Base-by-base conservation (phyloP, 768 basidiomycete genomes). In the Lyophyllum shimeji region DNA sequence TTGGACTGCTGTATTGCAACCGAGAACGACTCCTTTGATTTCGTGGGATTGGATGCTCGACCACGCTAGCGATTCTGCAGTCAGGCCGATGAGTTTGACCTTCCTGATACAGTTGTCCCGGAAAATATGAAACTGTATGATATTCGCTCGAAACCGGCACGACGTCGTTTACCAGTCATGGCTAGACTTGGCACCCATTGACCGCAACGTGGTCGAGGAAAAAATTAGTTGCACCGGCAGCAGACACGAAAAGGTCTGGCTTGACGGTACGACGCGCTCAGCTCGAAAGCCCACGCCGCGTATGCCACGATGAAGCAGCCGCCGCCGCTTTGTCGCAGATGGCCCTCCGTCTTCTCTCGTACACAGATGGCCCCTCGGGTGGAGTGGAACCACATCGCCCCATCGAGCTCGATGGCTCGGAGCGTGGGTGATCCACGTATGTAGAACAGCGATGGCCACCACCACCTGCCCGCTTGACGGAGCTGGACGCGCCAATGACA, bases 191-290 rank as follows among this genome's bases (percentile, higher is more conserved):
- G 12, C 6, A 33, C 31, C 11, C 24, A 25, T 13, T 15, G 13
- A 44, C 52, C 52, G 39, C 42, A 21, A 47, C 44, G 43, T 39
- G 52, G 17, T 21, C 17, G 12, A 34, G 13, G 25, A 50, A 52
- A 55, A 59, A 59, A 59, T 54, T 52, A 27, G n/a, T 25, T 39
- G 58, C 34, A 23, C 24, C 47, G 50, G 53, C 46, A 49, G 54
- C 58, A 52, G 40, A 45, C 31, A 48, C 33, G 51, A 53, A 52
- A 52, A 52, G 24, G 31, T 31, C 50, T 52, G 58, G 31, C n/a
- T 17, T 51, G 46, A 43, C 49, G 53, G 18, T 48, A 44, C 53
- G 34, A 23, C 37, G 17, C 18, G 20, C 23, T 12, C 13, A 44
- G 21, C 27, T 25, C 18, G n/a, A 43, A 2, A 43, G 9, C 8